Conservation (phyloP, 345 rosid species). For the Raphanus sativus region DNA sequence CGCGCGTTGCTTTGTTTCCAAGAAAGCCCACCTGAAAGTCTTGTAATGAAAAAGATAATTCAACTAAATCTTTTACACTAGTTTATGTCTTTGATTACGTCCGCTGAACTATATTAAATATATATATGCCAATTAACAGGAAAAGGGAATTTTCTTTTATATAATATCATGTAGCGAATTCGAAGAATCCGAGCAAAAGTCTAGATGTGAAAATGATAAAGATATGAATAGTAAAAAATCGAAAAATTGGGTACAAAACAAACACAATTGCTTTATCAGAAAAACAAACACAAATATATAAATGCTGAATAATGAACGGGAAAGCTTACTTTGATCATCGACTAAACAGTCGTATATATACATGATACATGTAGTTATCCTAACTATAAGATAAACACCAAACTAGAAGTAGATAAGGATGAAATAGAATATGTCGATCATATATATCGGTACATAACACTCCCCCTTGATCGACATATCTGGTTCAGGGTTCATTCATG, state of each 20-base stretch:
- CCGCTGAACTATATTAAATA: neutral
- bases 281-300: neutral
- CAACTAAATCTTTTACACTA: slow-evolving; percentile 21
- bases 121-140: neutral
- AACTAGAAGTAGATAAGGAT: too few relatives aligned
- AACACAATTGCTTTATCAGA: too few relatives aligned
- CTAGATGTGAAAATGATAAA: neutral
- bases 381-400: too few relatives aligned
- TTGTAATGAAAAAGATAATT: slow-evolving; percentile 27
- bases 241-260: neutral
- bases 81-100: neutral
- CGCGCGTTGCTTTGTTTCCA: slow-evolving; percentile 34
- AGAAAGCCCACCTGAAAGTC: slow-evolving; percentile 11
- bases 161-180: neutral
- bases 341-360: too few relatives aligned
- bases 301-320: too few relatives aligned
- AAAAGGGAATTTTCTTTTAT: neutral
- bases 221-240: neutral
- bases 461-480: too few relatives aligned
- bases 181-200: neutral
- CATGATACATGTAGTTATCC: too few relatives aligned
- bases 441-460: too few relatives aligned
- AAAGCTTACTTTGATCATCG: too few relatives aligned
- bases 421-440: too few relatives aligned
- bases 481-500: too few relatives aligned